Base-by-base conservation (phyloP, 768 basidiomycete genomes). In the Pluteus cervinus region DNA sequence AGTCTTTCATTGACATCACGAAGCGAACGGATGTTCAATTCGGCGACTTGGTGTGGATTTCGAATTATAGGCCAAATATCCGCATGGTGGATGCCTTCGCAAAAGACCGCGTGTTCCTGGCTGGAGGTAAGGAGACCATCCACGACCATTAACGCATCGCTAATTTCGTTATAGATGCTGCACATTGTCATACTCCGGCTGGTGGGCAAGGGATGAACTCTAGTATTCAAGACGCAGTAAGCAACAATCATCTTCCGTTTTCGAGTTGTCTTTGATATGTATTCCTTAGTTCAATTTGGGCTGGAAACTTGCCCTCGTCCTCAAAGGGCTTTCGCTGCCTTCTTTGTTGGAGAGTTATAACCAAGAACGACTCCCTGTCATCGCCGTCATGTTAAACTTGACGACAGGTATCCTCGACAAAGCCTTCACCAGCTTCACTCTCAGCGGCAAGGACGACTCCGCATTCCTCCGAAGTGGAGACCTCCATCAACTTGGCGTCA, bases 241-340 rank as follows among this genome's bases (percentile, higher is more conserved):
- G 63, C 39, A 9, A 15, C 16, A 12, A 17, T 33, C 25, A 22
- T 15, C 26, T 6, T 12, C 5, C 11, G 36, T 37, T 16, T 39
- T 21, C 16, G 29, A 2, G 4, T 1, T 22, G 18, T 25, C 22
- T 30, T 32, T 7, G 10, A 2, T n/a, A 26, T 18, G 4, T 36
- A 11, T 2, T 30, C 22, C 33, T 34, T 40, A 69, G 63, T 49
- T 58, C 45, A 72, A 73, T 43, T 47, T 73, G 1, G 57, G 51
- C 0, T 71, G 68, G 72, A 73, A 73, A 42, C 44, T 73, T 8
- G 54, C 68, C 3, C 54, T 69, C 3, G 68, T 68, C 7, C 37
- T 56, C 24, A 68, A 66, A 37, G 55, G 58, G 2, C 42, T 62
- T 20, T 55, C 69, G 3, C 48, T 59, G 4, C 43, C 36, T 1